Conservation (phyloP, 129 eudicot species). For the Silybum marianum region DNA sequence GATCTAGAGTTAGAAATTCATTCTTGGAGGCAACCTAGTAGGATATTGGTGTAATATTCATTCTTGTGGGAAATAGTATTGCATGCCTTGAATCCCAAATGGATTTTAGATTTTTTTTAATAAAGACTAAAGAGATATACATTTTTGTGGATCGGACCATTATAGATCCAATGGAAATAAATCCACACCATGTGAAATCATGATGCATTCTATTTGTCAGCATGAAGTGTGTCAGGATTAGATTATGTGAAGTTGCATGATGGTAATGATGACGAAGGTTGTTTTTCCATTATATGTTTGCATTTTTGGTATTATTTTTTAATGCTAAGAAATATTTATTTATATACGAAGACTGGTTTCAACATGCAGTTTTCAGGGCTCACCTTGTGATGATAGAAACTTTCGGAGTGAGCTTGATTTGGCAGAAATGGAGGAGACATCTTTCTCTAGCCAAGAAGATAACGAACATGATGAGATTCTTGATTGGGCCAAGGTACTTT, state of each 20-base stretch:
- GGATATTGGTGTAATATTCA: not conserved
- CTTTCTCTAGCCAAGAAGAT: conserved; percentile 82
- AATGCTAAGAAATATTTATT: not conserved
- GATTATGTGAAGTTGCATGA: conserved; percentile 4
- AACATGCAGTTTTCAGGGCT: conserved; percentile 68
- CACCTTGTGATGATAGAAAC: conserved; percentile 74
- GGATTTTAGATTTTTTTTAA: not conserved
- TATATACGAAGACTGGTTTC: not conserved
- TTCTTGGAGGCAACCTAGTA: not conserved
- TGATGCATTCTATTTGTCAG: not conserved
- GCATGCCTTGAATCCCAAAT: not conserved
- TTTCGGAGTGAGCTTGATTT: conserved; percentile 74
- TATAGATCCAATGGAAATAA: not conserved
- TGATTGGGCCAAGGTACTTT: conserved; percentile 94
- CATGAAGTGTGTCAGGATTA: not conserved
- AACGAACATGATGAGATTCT: conserved; percentile 73
- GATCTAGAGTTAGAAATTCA: not conserved
- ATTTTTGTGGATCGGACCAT: not conserved
- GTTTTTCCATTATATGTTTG: conserved; percentile 15
- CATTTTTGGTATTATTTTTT: not conserved
- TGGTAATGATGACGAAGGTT: not conserved
- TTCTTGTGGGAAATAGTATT: no score
- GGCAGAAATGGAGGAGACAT: conserved; percentile 74
- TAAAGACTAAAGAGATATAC: not conserved
- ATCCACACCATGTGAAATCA: conserved; percentile 3